phyloP scores from a whole-genome alignment of 1,284 basidiomycete species.

The Dichomitus squalens region DNA sequence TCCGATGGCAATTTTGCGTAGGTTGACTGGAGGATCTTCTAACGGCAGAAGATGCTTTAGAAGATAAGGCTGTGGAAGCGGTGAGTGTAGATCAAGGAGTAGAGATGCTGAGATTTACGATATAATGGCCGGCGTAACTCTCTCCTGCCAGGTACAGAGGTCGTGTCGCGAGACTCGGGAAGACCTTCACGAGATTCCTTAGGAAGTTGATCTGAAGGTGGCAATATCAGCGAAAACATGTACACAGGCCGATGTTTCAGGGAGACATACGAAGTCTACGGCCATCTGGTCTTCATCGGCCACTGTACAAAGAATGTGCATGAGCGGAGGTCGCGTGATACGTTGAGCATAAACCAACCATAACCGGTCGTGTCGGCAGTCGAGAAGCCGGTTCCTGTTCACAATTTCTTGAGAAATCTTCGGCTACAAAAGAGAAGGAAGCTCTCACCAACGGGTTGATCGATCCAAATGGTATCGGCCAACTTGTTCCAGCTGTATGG shows the following conservation, averaged over 20 bases:
- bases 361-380: conserved; percentile 64
- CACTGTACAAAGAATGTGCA: conserved; percentile 38
- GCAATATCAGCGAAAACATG: not conserved
- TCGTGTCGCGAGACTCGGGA: conserved; percentile 29
- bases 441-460: conserved; percentile 55
- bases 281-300: conserved; percentile 68
- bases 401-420: conserved; percentile 13
- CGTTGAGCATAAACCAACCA: conserved; percentile 37
- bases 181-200: conserved; percentile 27
- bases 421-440: not conserved
- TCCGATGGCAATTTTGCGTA: conserved; percentile 66
- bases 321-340: not conserved
- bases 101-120: conserved; percentile 34
- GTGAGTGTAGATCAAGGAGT: not conserved
- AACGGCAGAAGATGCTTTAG: conserved; percentile 62
- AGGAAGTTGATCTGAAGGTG: conserved; percentile 26
- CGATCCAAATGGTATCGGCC: conserved; percentile 69
- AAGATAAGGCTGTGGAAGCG: conserved; percentile 57
- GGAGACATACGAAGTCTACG: conserved; percentile 58
- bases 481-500: conserved; percentile 57
- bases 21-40: conserved; percentile 60
- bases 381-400: conserved; percentile 58
- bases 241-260: not conserved
- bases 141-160: conserved; percentile 33
- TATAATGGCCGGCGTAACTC: conserved; percentile 34